phyloP scores from a whole-genome alignment of 2,329 filamentous ascomycete species.

The Fusarium lyarnte region DNA sequence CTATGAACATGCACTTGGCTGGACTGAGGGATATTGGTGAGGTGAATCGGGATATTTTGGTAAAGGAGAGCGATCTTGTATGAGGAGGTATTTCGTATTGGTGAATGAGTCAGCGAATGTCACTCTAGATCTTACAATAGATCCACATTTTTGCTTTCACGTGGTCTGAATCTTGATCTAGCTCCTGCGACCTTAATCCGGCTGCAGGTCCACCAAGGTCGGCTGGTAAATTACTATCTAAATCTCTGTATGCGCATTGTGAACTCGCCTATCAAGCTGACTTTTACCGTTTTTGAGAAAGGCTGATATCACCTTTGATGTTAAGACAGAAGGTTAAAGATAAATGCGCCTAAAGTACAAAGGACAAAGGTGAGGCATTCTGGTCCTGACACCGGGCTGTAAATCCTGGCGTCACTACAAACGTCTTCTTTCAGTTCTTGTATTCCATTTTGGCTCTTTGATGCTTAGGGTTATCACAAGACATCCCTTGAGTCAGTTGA shows the following conservation, averaged over 20 bases:
- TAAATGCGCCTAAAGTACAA: too few species aligned
- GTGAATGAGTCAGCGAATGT: not conserved
- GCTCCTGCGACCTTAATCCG: not conserved
- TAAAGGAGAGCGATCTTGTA: slow-evolving; percentile 1
- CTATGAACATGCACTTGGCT: slow-evolving; percentile 31
- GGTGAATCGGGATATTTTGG: slow-evolving; percentile 4
- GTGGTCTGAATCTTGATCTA: fast-evolving
- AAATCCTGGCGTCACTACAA: fast-evolving
- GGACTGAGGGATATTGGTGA: slow-evolving; percentile 16
- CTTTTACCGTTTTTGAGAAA: too few species aligned
- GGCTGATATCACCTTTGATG: fast-evolving
- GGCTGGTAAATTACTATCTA: too few species aligned
- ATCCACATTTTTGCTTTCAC: fast-evolving
- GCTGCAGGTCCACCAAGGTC: fast-evolving
- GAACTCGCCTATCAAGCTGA: too few species aligned
- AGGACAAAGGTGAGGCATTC: fast-evolving
- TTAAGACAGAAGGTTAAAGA: fast-evolving
- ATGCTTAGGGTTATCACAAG: fast-evolving
- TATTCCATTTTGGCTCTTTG: fast-evolving
- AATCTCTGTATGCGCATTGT: too few species aligned
- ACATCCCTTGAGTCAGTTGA: fast-evolving
- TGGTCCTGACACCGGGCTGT: fast-evolving
- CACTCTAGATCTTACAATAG: not conserved
- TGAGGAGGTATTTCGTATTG: too few species aligned
- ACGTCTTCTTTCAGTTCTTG: fast-evolving